Evolutionary conservation across 805 yeast genomes (phyloP).

Genomic region (Barnettozyma californica): DNA sequence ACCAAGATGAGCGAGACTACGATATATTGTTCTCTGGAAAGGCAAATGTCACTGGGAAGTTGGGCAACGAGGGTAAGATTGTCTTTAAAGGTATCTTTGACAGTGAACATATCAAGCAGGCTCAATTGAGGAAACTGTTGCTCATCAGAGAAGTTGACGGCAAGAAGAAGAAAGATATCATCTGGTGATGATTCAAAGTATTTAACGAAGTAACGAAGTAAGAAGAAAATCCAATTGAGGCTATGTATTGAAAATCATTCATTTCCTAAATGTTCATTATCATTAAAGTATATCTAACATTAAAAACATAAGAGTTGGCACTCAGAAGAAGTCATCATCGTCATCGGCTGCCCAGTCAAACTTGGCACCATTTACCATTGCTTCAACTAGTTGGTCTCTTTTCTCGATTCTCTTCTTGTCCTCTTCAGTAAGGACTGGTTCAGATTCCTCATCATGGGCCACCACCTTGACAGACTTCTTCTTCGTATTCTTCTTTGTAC

Average conservation of each 20-base stretch:
- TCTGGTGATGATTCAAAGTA: constrained; percentile 16
- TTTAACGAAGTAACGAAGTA: background rate
- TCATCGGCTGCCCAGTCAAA: constrained; percentile 24
- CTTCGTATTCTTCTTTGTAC: background rate
- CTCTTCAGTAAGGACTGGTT: constrained; percentile 8
- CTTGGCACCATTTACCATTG: constrained; percentile 14
- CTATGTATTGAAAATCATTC: background rate
- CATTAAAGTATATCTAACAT: background rate
- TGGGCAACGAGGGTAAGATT: constrained; percentile 14
- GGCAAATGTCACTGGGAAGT: constrained; percentile 17
- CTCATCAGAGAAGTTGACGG: constrained; percentile 16
- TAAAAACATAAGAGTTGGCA: background rate
- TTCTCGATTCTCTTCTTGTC: constrained; percentile 4
- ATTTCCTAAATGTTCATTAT: background rate
- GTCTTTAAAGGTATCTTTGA: constrained; percentile 23
- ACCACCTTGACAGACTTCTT: background rate
- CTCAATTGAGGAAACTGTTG: constrained; percentile 17
- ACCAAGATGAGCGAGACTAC: constrained; percentile 11
- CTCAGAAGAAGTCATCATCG: constrained; percentile 9
- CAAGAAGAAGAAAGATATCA: constrained; percentile 13
- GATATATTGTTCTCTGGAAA: constrained; percentile 21
- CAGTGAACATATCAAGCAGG: constrained; percentile 24
- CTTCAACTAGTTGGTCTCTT: constrained; percentile 11
- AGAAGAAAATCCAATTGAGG: background rate
- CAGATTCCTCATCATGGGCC: background rate